Evolutionary conservation across 2,329 filamentous ascomycete genomes (phyloP), one percentile per base, ranked within the genome.

Genomic region (Trichoderma harzianum): DNA sequence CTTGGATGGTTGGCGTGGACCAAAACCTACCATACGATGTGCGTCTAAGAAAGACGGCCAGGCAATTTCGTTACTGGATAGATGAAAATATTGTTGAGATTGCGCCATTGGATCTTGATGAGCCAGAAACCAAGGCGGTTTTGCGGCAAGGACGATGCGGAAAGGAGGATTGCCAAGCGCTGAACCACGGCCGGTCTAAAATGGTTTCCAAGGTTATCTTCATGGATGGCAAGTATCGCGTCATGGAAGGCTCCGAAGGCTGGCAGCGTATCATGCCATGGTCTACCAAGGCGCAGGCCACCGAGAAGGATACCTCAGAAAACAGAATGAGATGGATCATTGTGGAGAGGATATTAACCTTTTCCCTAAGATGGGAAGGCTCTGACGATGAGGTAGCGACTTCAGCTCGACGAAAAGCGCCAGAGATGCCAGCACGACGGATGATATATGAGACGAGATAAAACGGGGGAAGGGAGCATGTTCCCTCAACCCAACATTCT

Each of bases 141-240:
- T 70, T 82, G 18, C 75, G 76, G 3, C 76, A 82, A 28, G 81
- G 81, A 6, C 78, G 81, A 18, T 83, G 81, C 28, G 79, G 78
- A 14, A 79, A 78, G 69, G 71, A 73, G 14, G 77, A 82, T 51
- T 83, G 81, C 66, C 80, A 79, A 14, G 74, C 79, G 63, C 76
- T 81, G 67, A 83, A 82, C 70, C 76, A 72, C 16, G 79, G 79
- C 3, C 79, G 80, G 32, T 79, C 76, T 21, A 79, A 78, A 55
- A 81, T 82, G 77, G 73, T 83, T n/a, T 83, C 81, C 72, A 82
- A 82, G 68, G 78, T 83, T 21, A 75, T 73, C 3, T 82, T 83
- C 69, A 76, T 81, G 43, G 80, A 82, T 47, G 80, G 79, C 5
- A 75, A 78, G 36, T 81, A 82, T 71, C 70, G 74, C 43, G 72